Conservation (phyloP, 257 asterid species). For the Ilex asprella region DNA sequence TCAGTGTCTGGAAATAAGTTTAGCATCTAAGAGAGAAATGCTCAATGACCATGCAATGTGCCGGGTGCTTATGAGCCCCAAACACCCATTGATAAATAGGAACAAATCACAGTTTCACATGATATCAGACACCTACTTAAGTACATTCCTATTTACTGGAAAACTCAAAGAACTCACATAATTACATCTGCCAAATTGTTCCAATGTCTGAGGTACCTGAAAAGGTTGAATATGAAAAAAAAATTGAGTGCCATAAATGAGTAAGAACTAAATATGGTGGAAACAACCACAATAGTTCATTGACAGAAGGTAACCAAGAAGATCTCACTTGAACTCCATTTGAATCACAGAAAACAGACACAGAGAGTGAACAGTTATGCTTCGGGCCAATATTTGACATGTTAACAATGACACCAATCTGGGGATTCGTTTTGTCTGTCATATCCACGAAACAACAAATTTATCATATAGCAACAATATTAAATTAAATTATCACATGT, state of each 20-base stretch:
- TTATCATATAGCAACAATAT: too few relatives aligned
- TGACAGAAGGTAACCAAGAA: slow-evolving; percentile 11
- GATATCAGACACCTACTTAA: background rate
- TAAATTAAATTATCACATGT: too few relatives aligned
- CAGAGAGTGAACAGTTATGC: slow-evolving; percentile 76
- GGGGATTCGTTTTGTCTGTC: slow-evolving; percentile 68
- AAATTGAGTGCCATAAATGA: slow-evolving; percentile 8
- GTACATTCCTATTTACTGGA: background rate
- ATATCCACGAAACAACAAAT: slow-evolving; percentile 15
- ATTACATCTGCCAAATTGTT: slow-evolving; percentile 59
- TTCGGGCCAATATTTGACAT: slow-evolving; percentile 47
- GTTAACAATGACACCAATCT: slow-evolving; percentile 57
- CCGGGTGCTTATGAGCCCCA: background rate
- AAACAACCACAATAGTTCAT: slow-evolving; percentile 1
- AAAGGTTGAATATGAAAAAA: slow-evolving; percentile 14
- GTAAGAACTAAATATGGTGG: slow-evolving; percentile 5
- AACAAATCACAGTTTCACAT: background rate
- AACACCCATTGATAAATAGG: background rate
- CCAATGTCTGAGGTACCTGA: slow-evolving; percentile 67
- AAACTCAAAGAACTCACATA: slow-evolving; percentile 48
- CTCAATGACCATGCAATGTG: background rate
- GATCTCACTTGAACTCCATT: slow-evolving; percentile 56
- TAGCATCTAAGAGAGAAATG: too few relatives aligned
- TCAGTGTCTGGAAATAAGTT: too few relatives aligned
- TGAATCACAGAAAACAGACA: slow-evolving; percentile 68